Conservation (phyloP, 805 yeast species). For the Cyberlindnera mississippiensis region DNA sequence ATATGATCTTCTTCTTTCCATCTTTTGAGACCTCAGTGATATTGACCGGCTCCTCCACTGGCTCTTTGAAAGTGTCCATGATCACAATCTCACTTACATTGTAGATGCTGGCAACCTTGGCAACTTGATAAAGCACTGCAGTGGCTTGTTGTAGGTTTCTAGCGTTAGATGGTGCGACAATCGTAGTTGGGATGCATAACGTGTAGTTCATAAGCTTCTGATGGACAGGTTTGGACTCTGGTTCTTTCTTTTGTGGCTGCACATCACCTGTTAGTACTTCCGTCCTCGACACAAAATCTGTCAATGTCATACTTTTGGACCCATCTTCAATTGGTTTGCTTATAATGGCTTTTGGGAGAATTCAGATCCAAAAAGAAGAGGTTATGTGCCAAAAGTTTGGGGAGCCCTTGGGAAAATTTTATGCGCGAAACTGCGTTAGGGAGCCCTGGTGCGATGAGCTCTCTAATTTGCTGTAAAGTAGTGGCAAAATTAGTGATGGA, state of each 20-base stretch:
- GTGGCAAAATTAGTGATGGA: too few relatives aligned
- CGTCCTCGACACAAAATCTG: too few relatives aligned
- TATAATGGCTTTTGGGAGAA: neutral
- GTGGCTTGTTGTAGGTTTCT: conserved; percentile 71
- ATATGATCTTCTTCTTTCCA: conserved; percentile 29
- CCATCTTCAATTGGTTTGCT: neutral
- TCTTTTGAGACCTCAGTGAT: conserved; percentile 23
- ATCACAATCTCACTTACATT: conserved; percentile 73
- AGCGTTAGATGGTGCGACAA: conserved; percentile 53
- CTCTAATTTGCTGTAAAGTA: too few relatives aligned
- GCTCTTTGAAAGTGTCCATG: conserved; percentile 44
- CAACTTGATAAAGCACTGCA: conserved; percentile 68
- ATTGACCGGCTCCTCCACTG: conserved; percentile 17
- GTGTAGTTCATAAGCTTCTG: conserved; percentile 37
- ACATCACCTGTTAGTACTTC: neutral
- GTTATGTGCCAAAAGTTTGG: conserved; percentile 10
- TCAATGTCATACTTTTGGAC: conserved; percentile 1
- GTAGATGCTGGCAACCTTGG: conserved; percentile 66
- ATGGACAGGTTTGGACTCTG: conserved; percentile 1
- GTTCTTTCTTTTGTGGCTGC: conserved; percentile 1
- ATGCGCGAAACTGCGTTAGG: conserved; percentile 10
- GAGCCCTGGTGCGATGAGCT: conserved; percentile 11
- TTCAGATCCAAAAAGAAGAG: conserved; percentile 1
- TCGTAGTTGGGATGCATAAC: conserved; percentile 70
- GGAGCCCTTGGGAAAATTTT: conserved; percentile 10